These are phyloP conservation scores for Ophiostoma sp. DNA, from an alignment of 2,329 filamentous ascomycete species.

Conservation along the genomic window DNA sequence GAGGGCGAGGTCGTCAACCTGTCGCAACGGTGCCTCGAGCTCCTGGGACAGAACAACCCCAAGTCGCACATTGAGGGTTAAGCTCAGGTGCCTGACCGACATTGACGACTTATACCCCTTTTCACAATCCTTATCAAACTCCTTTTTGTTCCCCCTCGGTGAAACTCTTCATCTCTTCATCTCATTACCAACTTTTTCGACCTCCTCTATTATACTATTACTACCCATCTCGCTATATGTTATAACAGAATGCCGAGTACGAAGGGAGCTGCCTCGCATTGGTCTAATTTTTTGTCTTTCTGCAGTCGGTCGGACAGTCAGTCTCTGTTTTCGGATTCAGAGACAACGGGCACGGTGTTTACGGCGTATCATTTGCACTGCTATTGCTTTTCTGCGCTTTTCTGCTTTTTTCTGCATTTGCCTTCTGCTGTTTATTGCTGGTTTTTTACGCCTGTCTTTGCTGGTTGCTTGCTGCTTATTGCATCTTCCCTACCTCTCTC, in stretches of 20 bases:
- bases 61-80: constrained; percentile 82
- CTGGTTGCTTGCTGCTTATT: background rate
- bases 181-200: background rate
- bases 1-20: constrained; percentile 91
- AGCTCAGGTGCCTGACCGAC: constrained; percentile 30
- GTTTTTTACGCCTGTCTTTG: background rate
- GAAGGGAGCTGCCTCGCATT: background rate
- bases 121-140: background rate
- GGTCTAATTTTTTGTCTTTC: constrained; percentile 24
- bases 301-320: background rate
- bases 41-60: constrained; percentile 72
- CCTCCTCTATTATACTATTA: background rate
- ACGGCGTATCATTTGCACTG: constrained; percentile 39
- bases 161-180: background rate
- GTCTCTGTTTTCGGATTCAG: constrained; percentile 19
- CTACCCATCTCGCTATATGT: background rate
- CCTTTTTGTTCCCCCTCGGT: background rate
- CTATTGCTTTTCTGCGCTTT: constrained; percentile 6
- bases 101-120: background rate
- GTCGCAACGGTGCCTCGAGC: constrained; percentile 84
- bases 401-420: background rate
- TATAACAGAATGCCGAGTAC: constrained; percentile 7
- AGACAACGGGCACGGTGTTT: constrained; percentile 43
- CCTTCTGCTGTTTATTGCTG: background rate
- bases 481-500: background rate